Evolutionary conservation across 2,329 filamentous ascomycete species (phyloP).

Genomic region (Alternaria incomplexa): DNA sequence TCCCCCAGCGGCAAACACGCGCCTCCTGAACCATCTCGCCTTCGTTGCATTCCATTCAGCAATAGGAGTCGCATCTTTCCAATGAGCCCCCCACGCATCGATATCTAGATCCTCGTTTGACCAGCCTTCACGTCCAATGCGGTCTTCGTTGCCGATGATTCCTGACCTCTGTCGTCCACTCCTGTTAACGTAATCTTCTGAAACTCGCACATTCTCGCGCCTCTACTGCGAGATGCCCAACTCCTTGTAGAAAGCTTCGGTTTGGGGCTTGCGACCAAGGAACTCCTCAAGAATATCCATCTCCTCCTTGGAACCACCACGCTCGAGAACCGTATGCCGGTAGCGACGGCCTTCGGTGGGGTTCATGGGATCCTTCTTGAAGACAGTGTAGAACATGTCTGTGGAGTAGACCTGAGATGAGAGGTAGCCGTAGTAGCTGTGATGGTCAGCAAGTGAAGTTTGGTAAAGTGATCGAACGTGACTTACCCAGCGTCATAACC

Average conservation of each 20-base stretch:
- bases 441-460: background rate
- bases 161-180: background rate
- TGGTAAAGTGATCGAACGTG: background rate
- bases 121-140: background rate
- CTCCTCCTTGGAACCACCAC: conserved; percentile 79
- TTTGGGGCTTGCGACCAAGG: conserved; percentile 75
- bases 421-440: conserved; percentile 69
- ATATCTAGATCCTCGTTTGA: background rate
- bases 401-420: conserved; percentile 79
- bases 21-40: background rate
- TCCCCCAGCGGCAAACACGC: background rate
- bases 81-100: background rate
- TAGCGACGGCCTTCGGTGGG: conserved; percentile 75
- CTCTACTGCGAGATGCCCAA: conserved; percentile 60
- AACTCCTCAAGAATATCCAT: conserved; percentile 82
- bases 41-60: background rate
- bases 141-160: background rate
- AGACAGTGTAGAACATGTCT: conserved; percentile 85
- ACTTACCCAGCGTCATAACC: conserved; percentile 76
- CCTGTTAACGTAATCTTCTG: background rate
- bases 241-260: conserved; percentile 81
- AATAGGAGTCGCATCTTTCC: background rate
- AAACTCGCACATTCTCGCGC: background rate
- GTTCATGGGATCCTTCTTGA: conserved; percentile 81
- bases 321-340: conserved; percentile 77